These are phyloP conservation scores for Cystofilobasidium capitatum DNA, from an alignment of 768 basidiomycete genomes.

Conservation along the genomic window DNA sequence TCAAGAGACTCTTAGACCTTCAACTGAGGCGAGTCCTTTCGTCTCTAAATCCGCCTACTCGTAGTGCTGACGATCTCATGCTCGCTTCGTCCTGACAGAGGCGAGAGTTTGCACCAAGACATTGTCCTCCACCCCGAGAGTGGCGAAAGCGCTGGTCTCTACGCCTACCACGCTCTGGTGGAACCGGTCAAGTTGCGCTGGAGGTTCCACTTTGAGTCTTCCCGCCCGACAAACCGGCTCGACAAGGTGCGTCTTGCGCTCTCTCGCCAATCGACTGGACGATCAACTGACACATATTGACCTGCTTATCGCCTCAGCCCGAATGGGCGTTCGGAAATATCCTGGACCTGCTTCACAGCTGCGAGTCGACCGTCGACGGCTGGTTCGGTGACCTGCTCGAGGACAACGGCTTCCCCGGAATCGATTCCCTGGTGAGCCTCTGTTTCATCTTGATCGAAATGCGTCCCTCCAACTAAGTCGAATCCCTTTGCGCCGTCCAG, in stretches of 20 bases:
- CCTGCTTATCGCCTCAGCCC: slow-evolving; percentile 48
- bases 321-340: slow-evolving; percentile 96
- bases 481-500: slow-evolving; percentile 44
- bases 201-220: slow-evolving; percentile 87
- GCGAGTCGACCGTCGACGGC: slow-evolving; percentile 65
- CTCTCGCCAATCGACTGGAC: not conserved
- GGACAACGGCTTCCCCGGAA: slow-evolving; percentile 51
- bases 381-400: slow-evolving; percentile 62
- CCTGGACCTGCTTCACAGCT: slow-evolving; percentile 75
- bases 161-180: slow-evolving; percentile 73
- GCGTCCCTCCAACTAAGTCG: not conserved
- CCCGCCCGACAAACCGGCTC: slow-evolving; percentile 73
- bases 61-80: not conserved
- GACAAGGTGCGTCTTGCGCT: slow-evolving; percentile 59
- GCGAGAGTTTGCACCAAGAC: slow-evolving; percentile 32
- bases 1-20: slow-evolving; percentile 62
- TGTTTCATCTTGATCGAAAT: not conserved
- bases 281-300: not conserved
- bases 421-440: slow-evolving; percentile 64
- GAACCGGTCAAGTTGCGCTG: slow-evolving; percentile 77
- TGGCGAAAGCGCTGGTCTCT: slow-evolving; percentile 51
- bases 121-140: slow-evolving; percentile 41
- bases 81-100: slow-evolving; percentile 30
- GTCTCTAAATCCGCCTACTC: not conserved
- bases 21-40: slow-evolving; percentile 59